Conservation (phyloP, 2,329 filamentous ascomycete genomes). For the Fusarium penzigii region DNA sequence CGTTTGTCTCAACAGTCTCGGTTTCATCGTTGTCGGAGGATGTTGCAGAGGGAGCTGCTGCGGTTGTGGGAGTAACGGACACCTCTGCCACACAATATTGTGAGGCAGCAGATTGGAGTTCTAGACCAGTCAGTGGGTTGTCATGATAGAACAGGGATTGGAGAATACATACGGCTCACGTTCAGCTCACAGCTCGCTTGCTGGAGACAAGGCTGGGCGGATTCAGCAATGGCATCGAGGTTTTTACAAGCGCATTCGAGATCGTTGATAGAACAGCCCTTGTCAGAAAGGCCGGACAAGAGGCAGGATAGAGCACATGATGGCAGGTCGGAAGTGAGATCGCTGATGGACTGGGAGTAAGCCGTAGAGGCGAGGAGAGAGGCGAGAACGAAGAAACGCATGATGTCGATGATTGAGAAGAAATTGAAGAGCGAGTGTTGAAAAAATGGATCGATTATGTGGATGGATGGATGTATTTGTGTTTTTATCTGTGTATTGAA, state of each 20-base stretch:
- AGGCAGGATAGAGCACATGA: constrained; percentile 42
- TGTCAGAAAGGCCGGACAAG: constrained; percentile 28
- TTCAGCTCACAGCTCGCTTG: constrained; percentile 35
- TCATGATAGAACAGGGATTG: too few species aligned
- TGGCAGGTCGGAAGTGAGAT: constrained; percentile 33
- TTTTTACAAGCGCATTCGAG: constrained; percentile 41
- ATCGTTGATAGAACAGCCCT: constrained; percentile 38
- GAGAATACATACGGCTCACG: constrained; percentile 35
- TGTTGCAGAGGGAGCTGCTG: too few species aligned
- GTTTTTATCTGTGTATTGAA: too few species aligned
- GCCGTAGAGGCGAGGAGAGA: constrained; percentile 14
- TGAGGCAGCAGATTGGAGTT: too few species aligned
- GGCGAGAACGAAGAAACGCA: constrained; percentile 9
- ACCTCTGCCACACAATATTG: too few species aligned
- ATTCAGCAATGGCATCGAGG: constrained; percentile 34
- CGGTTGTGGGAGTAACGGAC: too few species aligned
- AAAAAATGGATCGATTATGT: background rate
- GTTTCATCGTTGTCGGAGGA: too few species aligned
- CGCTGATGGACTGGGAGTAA: constrained; percentile 9
- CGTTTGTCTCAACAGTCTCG: too few species aligned
- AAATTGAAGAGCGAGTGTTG: background rate
- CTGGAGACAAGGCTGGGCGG: constrained; percentile 39
- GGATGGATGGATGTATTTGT: too few species aligned
- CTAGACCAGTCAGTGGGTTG: too few species aligned
- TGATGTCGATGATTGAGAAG: constrained; percentile 2